Evolutionary conservation across 352 stramenopile genomes (phyloP), one percentile per base, ranked within the genome.

Genomic region (Phytophthora sp.): DNA sequence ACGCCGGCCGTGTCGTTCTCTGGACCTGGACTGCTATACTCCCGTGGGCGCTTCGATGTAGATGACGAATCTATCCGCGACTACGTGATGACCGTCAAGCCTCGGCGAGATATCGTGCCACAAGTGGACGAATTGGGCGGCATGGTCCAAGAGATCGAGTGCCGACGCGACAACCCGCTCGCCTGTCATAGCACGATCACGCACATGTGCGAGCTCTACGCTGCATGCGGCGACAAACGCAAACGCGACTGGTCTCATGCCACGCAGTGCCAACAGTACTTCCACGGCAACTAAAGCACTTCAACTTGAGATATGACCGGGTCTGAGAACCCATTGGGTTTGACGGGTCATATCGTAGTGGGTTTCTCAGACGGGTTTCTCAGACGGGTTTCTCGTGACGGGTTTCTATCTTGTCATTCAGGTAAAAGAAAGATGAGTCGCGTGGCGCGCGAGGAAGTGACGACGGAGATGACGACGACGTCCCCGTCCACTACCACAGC

Each of bases 81-180:
- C 73, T 93, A 94, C 61, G 88, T 96, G 58, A 47, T 95, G 51
- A 96, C 86, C 1, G 87, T 96, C 66, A 96, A 96, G 65, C 86
- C 86, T 26, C 73, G 73, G 35, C 75, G 74, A 21, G 86, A 96
- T 63, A 77, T 96, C 49, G 86, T 96, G 36, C 88, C 88, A 16
- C 76, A 89, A 59, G 86, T 94, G 23, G 86, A 96, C 63, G 79
- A 88, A 57, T 73, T 96, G 7, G 86, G 74, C 29, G 88, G 88
- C 4, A 89, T 96, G 80, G 82, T 96, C n/a, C 88, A 96, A 63
- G 86, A 96, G 67, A 94, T 95, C 45, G 82, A 94, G 61, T 96
- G 88, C 57, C 87, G 85, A 21, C 72, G 81, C 44, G 74, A 76
- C 27, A 94, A 93, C 62, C 84, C 84, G 12, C 76, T 96, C 20